phyloP scores from a whole-genome alignment of 306 rosid genomes.

The Trifolium fragiferum region DNA sequence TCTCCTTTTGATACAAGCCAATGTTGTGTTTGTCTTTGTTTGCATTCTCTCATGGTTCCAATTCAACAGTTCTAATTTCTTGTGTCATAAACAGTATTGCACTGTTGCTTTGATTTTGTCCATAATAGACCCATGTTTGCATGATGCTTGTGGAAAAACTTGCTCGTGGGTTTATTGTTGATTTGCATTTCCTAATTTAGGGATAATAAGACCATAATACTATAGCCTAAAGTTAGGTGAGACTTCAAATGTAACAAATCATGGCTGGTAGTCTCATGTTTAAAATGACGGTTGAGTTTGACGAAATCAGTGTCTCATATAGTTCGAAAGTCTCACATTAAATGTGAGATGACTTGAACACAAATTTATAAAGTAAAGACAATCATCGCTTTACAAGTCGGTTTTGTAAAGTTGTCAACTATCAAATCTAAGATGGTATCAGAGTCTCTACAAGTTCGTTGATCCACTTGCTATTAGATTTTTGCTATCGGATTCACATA shows the following conservation, averaged over 20 bases:
- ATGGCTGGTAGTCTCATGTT: neutral
- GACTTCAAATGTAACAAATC: neutral
- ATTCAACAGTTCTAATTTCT: constrained; percentile 29
- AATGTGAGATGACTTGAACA: too few relatives aligned
- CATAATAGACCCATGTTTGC: neutral
- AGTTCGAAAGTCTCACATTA: too few relatives aligned
- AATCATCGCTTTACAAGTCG: too few relatives aligned
- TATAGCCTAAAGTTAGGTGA: neutral
- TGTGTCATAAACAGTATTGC: constrained; percentile 8
- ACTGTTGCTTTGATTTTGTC: constrained; percentile 7
- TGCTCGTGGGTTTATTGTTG: neutral
- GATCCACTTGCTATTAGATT: too few relatives aligned
- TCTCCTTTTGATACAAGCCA: constrained; percentile 13
- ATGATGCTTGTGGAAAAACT: constrained; percentile 21
- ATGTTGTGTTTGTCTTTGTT: constrained; percentile 19
- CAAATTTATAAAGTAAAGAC: too few relatives aligned
- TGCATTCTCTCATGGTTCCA: constrained; percentile 19
- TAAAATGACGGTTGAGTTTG: neutral
- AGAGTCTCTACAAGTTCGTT: too few relatives aligned
- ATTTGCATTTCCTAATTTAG: neutral
- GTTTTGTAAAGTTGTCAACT: too few relatives aligned
- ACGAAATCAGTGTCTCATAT: neutral
- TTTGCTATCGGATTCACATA: too few relatives aligned
- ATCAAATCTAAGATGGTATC: too few relatives aligned
- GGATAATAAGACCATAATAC: neutral